Conservation (phyloP, 257 asterid species). For the Primulina tabacum region DNA sequence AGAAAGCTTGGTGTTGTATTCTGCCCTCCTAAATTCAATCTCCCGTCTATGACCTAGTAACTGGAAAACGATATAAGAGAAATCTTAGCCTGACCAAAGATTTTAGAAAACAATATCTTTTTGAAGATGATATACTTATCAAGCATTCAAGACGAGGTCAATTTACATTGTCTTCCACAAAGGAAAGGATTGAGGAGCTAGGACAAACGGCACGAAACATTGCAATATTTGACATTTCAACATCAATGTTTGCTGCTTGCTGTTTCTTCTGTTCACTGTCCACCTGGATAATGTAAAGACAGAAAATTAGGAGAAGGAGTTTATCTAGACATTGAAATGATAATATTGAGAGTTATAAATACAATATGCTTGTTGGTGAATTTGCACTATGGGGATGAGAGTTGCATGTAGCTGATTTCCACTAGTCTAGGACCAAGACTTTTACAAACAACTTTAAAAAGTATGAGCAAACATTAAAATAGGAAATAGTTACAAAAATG, state of each 20-base stretch:
- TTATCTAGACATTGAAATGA: slow-evolving; percentile 10
- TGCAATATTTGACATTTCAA: slow-evolving; percentile 79
- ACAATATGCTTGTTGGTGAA: not conserved
- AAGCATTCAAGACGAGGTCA: slow-evolving; percentile 26
- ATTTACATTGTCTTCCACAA: slow-evolving; percentile 91
- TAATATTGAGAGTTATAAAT: slow-evolving; percentile 3
- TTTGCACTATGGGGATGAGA: not conserved
- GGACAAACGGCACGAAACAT: slow-evolving; percentile 93
- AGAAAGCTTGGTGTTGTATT: slow-evolving; percentile 81
- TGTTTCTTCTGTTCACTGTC: slow-evolving; percentile 46
- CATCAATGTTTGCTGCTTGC: slow-evolving; percentile 30
- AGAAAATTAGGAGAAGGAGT: slow-evolving; percentile 19
- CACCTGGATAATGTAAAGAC: slow-evolving; percentile 47
- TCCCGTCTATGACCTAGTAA: slow-evolving; percentile 94
- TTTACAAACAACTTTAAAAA: not conserved
- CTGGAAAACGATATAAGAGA: slow-evolving; percentile 38
- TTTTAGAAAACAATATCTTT: slow-evolving; percentile 19
- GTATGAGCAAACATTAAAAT: not conserved
- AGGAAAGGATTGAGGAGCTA: slow-evolving; percentile 83
- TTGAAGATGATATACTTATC: slow-evolving; percentile 22
- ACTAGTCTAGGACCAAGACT: not conserved
- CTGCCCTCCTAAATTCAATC: slow-evolving; percentile 75
- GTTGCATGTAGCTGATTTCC: too few species aligned
- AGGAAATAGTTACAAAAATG: not conserved
- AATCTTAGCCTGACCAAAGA: slow-evolving; percentile 14